Conservation (phyloP, 129 eudicot genomes). For the Centrapalus pauciflorus region DNA sequence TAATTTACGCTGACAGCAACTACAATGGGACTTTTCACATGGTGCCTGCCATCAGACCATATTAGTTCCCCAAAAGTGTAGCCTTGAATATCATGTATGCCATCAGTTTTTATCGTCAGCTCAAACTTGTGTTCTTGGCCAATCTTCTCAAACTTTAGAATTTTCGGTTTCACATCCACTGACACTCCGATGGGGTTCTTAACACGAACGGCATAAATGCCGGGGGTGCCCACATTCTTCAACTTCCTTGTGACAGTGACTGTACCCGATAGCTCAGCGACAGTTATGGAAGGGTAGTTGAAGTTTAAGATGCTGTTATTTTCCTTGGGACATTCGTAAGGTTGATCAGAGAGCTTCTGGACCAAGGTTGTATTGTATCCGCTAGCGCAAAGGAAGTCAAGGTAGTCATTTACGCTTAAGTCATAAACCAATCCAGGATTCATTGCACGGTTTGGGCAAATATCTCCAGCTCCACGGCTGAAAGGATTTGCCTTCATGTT, state of each 20-base stretch:
- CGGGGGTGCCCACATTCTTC: slow-evolving; percentile 74
- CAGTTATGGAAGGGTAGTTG: slow-evolving; percentile 77
- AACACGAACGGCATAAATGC: slow-evolving; percentile 39
- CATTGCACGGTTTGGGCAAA: slow-evolving; percentile 68
- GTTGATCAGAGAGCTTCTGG: slow-evolving; percentile 21
- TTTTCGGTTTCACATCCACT: slow-evolving; percentile 36
- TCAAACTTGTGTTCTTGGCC: slow-evolving; percentile 52
- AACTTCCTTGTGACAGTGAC: slow-evolving; percentile 45
- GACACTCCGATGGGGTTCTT: slow-evolving; percentile 46
- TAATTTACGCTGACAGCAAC: slow-evolving; percentile 12
- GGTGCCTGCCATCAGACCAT: slow-evolving; percentile 71
- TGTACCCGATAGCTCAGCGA: slow-evolving; percentile 31
- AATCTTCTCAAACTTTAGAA: slow-evolving; percentile 27
- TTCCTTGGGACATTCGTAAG: slow-evolving; percentile 40
- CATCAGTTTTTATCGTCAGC: slow-evolving; percentile 29
- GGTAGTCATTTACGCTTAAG: slow-evolving; percentile 39
- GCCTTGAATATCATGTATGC: not conserved
- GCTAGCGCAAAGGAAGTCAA: slow-evolving; percentile 65
- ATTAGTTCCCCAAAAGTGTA: slow-evolving; percentile 53
- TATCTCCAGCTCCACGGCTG: slow-evolving; percentile 79
- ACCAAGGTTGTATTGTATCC: slow-evolving; percentile 54
- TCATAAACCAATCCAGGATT: slow-evolving; percentile 92
- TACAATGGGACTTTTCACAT: slow-evolving; percentile 75
- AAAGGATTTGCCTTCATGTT: slow-evolving; percentile 40
- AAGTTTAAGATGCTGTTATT: slow-evolving; percentile 28